Base-by-base conservation (phyloP, 169 alveolate species). In the Eimeria falciformis region DNA sequence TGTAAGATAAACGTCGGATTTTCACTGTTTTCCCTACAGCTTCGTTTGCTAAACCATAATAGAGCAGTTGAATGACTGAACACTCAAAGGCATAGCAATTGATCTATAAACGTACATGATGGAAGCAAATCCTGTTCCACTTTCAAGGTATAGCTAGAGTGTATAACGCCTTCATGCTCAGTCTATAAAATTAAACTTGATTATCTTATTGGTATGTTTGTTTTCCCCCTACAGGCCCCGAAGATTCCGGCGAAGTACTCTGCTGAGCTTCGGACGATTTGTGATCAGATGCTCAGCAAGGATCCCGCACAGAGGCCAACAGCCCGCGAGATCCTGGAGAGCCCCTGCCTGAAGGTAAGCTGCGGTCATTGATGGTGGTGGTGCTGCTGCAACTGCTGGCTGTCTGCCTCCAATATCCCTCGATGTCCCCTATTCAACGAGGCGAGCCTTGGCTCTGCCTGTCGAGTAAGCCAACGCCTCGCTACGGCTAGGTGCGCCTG, bases 251-350 rank as follows among this genome's bases (percentile, higher is more conserved):
- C 68, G n/a, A 77, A 81, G 43, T 94, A 91, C 77, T 94, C 95
- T 0, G 69, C 27, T 14, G 94, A 71, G 17, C 56, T 94, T 79
- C 83, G 94, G 45, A 45, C 53, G 14, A 37, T 94, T 29, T 79
- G 91, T 65, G 84, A 78, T 43, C 55, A 77, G 23, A 58, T 84
- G 89, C 91, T 94, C 14, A 47, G n/a, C 47, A 82, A 86, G 66
- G 93, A 94, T 91, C 91, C 93, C 33, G 66, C 27, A 33, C 75
- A 66, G 53, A 55, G 96, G 37, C 96, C 95, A 27, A 83, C 93
- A 0, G 93, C 96, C 43, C 66, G 84, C n/a, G 93, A 94, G 43
- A 89, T 94, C 5, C 92, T 94, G 78, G 82, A 86, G 29, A 69
- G 79, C 58, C 86, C 83, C 62, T 68, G 81, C 83, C 58, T 90